Percentiles rank a stretch among this genome's conserved stretches.
phyloP scores from a whole-genome alignment of 176 grass and related monocot genomes.

The Carex littledalei region DNA sequence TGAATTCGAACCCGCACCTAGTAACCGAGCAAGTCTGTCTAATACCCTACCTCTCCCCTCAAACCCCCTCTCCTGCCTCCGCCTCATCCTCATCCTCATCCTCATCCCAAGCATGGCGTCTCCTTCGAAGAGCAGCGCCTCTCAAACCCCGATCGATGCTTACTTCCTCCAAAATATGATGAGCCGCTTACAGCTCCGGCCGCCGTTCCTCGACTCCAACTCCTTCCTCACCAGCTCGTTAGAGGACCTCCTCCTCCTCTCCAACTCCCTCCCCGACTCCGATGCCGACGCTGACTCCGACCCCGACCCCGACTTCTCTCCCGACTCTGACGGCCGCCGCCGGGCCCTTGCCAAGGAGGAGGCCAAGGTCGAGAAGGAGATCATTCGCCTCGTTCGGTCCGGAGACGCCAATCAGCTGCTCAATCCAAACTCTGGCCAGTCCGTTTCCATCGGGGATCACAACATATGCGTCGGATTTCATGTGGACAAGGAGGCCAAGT shows the following conservation, averaged over 20 bases:
- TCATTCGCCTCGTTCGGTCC: slow-evolving; percentile 48
- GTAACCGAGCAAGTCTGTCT: neutral
- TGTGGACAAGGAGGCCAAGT: slow-evolving; percentile 66
- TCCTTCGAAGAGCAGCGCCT: neutral
- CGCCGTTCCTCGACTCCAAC: slow-evolving; percentile 91
- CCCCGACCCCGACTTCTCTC: neutral
- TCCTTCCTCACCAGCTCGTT: slow-evolving; percentile 84
- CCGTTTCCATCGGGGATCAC: slow-evolving; percentile 83
- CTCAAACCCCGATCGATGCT: slow-evolving; percentile 49
- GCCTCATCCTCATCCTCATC: neutral
- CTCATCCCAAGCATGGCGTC: slow-evolving; percentile 11
- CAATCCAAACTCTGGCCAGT: slow-evolving; percentile 84
- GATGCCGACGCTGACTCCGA: slow-evolving; percentile 25
- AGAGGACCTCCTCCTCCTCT: slow-evolving; percentile 79
- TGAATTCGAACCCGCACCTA: neutral
- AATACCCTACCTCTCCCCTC: neutral
- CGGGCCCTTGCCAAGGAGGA: slow-evolving; percentile 62
- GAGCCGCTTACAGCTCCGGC: slow-evolving; percentile 83
- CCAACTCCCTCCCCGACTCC: slow-evolving; percentile 47
- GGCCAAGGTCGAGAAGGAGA: slow-evolving; percentile 81
- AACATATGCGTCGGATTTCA: slow-evolving; percentile 74
- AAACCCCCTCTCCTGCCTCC: no score
- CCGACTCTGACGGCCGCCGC: slow-evolving; percentile 30
- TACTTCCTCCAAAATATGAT: slow-evolving; percentile 83
- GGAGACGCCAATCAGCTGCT: slow-evolving; percentile 60